Percentiles rank a stretch among this genome's conserved stretches.
These are phyloP conservation scores for Nannizziopsis arthrosporioides DNA, from an alignment of 2,329 filamentous ascomycete species.

Conservation along the genomic window DNA sequence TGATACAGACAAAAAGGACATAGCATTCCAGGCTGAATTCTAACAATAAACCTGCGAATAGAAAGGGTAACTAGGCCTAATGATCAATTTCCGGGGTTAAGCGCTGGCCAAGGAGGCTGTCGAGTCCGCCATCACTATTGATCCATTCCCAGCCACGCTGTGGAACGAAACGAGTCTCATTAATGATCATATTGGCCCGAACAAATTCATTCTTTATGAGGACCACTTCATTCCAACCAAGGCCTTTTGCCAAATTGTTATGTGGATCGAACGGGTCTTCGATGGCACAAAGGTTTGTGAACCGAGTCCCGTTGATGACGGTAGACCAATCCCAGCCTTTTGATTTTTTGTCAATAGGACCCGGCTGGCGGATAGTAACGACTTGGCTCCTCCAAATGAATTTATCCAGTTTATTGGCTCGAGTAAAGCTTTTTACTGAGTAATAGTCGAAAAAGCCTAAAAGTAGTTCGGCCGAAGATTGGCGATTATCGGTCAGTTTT, in stretches of 20 bases:
- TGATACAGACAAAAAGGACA: too few relatives aligned
- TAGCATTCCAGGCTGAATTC: too few relatives aligned
- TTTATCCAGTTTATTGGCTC: neutral
- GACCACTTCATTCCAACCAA: conserved; percentile 70
- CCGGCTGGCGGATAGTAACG: conserved; percentile 63
- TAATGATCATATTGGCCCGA: conserved; percentile 63
- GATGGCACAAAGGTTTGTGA: conserved; percentile 76
- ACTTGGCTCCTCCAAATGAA: conserved; percentile 77
- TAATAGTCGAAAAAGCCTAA: conserved; percentile 85
- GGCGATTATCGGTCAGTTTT: conserved; percentile 54
- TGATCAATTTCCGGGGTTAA: too few relatives aligned
- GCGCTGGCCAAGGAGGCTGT: too few relatives aligned
- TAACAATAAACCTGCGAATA: too few relatives aligned
- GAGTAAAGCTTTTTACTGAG: conserved; percentile 40
- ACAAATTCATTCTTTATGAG: conserved; percentile 76
- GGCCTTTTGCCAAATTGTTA: conserved; percentile 79
- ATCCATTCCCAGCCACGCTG: conserved; percentile 19
- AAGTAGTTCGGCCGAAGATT: conserved; percentile 59
- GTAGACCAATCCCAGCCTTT: conserved; percentile 77
- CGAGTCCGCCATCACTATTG: conserved; percentile 15
- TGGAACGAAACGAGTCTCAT: conserved; percentile 34
- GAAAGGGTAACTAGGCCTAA: too few relatives aligned
- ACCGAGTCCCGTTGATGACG: conserved; percentile 58
- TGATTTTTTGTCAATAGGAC: conserved; percentile 58
- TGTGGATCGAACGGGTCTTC: conserved; percentile 84